Base-by-base conservation (phyloP, 2,329 filamentous ascomycete genomes). In the Fusarium sp. region DNA sequence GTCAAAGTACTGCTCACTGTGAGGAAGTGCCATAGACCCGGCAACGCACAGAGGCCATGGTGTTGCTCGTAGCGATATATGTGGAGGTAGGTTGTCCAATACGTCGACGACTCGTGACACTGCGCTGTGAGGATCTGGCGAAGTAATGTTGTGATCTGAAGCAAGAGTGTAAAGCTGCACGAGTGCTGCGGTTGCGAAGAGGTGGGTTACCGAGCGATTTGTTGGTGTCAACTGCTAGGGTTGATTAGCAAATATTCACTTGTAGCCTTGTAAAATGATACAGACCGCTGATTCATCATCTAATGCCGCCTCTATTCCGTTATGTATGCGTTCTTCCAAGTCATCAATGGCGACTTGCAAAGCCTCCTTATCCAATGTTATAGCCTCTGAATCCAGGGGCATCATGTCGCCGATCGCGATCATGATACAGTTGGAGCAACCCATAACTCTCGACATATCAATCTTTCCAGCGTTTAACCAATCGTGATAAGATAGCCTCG, bases 401-500 rank as follows among this genome's bases (percentile, higher is more conserved):
- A 48, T 66, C 20, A 70, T 39, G 24, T 78, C 76, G 3, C 72
- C 77, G 5, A 78, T 74, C 2, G 59, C 61, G 2, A 60, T 38
- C 68, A 78, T 75, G 20, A 68, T 70, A 7, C 56, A 70, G 12
- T 71, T 78, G 7, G 68, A 52, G 18, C 75, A 78, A 1, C 76
- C 77, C 72, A 78, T 78, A 1, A 78, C 58, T 1, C 66, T 44
- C 3, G 65, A 62, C 60, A 78, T 72, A 7, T 76, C 68, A 12
- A 78, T 71, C 1, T 56, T 62, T 1, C 54, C 62, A 9, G 30
- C 24, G 1, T 32, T 36, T 0, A 78, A 45, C 72, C 72, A 76
- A 17, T 69, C 55, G 15, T 58, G 58, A 28, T 72, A 74, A 1
- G 66, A 42, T 18, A 73, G 22, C 2, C 54, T 56, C 0, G 75